A percentile compares a stretch with the other conserved stretches of the same genome.
Conservation (phyloP, 2,329 filamentous ascomycete species). For the Dothiorella sarmentorum region DNA sequence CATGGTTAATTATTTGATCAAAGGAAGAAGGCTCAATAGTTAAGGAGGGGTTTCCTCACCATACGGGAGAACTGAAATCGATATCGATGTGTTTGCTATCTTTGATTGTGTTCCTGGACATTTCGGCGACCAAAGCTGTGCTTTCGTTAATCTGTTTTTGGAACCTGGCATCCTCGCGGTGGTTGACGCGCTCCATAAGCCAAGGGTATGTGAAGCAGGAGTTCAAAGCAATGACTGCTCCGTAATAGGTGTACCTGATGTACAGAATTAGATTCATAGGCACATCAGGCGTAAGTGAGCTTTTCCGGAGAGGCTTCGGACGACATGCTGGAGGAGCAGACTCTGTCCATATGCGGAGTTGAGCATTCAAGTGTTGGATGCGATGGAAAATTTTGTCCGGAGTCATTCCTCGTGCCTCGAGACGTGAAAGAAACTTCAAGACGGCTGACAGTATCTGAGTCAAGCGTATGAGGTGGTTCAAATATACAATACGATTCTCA, state of each 20-base stretch:
- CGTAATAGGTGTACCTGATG: neutral
- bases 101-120: slow-evolving; percentile 22
- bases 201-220: neutral
- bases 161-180: neutral
- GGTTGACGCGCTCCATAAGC: neutral
- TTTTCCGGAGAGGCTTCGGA: neutral
- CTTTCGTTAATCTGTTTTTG: neutral
- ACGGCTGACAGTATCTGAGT: neutral
- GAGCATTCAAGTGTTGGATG: neutral
- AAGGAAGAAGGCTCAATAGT: neutral
- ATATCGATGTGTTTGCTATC: slow-evolving; percentile 18
- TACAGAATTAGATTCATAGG: neutral
- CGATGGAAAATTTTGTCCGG: neutral
- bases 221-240: neutral
- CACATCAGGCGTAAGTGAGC: neutral
- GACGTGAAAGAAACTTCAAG: neutral
- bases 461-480: neutral
- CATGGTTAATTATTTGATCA: neutral
- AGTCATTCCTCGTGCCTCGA: neutral
- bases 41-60: slow-evolving; percentile 8
- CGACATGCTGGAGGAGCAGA: neutral
- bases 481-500: neutral
- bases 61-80: slow-evolving; percentile 20
- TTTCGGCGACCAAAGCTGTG: neutral
- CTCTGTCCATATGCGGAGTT: neutral